phyloP scores from a whole-genome alignment of 768 basidiomycete genomes.

The Panaeolus cyanescens region DNA sequence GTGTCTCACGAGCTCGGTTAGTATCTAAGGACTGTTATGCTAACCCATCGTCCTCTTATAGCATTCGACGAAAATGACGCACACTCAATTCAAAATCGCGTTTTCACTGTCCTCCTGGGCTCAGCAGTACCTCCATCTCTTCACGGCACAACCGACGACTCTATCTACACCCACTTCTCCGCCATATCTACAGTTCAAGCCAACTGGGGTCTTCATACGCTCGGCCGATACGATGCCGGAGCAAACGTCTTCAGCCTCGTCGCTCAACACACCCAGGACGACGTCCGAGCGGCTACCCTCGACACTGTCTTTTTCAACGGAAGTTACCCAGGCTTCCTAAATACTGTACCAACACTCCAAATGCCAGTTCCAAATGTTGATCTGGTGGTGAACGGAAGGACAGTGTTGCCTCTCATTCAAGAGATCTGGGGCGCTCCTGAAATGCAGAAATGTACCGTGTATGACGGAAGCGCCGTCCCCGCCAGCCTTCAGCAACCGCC shows the following conservation, averaged over 20 bases:
- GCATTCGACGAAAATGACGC: conserved; percentile 60
- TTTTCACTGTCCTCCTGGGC: conserved; percentile 44
- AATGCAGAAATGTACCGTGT: conserved; percentile 24
- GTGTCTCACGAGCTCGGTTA: background rate
- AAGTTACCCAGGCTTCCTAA: conserved; percentile 30
- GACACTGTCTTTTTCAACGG: conserved; percentile 18
- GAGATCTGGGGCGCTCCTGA: conserved; percentile 22
- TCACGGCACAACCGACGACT: conserved; percentile 47
- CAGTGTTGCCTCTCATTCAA: conserved; percentile 22
- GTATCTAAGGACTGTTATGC: background rate
- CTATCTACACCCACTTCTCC: conserved; percentile 66
- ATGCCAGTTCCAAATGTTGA: conserved; percentile 25
- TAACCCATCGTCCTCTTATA: background rate
- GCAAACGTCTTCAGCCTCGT: conserved; percentile 57
- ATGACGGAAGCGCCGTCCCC: conserved; percentile 18
- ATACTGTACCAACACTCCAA: conserved; percentile 10
- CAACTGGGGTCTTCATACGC: conserved; percentile 63
- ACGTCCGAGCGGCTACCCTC: conserved; percentile 16
- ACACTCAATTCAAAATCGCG: conserved; percentile 43
- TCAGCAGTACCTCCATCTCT: conserved; percentile 43
- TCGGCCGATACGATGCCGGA: conserved; percentile 61
- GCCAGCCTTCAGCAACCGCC: conserved; percentile 18
- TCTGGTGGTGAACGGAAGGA: conserved; percentile 24
- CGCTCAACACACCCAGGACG: conserved; percentile 46
- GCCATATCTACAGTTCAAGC: conserved; percentile 53